A percentile compares a stretch with the other conserved stretches of the same genome.
These are phyloP conservation scores for Hypoxylon sp. DNA, from an alignment of 2,329 filamentous ascomycete species.

Conservation along the genomic window DNA sequence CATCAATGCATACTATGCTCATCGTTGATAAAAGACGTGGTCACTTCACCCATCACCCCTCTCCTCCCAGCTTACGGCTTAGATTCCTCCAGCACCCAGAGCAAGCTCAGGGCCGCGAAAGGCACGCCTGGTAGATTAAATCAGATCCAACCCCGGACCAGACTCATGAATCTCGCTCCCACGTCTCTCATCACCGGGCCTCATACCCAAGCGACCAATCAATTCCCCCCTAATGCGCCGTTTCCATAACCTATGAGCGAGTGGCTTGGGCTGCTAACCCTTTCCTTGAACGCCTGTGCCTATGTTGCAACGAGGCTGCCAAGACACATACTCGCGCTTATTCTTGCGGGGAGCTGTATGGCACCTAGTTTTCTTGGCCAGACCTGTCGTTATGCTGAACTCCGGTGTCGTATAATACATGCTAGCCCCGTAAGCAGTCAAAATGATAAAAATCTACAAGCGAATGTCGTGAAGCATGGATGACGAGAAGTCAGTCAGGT, in stretches of 20 bases:
- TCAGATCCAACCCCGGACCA: conserved; percentile 4
- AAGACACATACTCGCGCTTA: conserved; percentile 17
- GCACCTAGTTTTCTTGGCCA: conserved; percentile 19
- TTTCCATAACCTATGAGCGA: conserved; percentile 38
- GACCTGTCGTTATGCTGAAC: conserved; percentile 37
- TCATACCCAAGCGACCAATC: conserved; percentile 40
- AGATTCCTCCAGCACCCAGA: conserved; percentile 1
- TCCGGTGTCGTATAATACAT: conserved; percentile 39
- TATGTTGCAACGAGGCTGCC: conserved; percentile 29
- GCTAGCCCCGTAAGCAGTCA: conserved; percentile 14
- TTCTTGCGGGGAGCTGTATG: conserved; percentile 8
- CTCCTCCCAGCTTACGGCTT: conserved; percentile 13
- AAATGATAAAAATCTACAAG: conserved; percentile 36
- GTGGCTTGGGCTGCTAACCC: conserved; percentile 41
- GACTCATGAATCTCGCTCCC: conserved; percentile 6
- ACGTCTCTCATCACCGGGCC: conserved; percentile 8
- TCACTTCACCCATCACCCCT: conserved; percentile 4
- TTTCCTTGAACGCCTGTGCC: conserved; percentile 41
- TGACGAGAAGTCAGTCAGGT: neutral
- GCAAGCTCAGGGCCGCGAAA: conserved; percentile 7
- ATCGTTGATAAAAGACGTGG: conserved; percentile 14
- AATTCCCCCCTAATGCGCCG: conserved; percentile 22
- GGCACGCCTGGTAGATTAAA: neutral
- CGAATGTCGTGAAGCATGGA: conserved; percentile 37
- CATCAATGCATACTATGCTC: conserved; percentile 31